Percentiles rank a stretch among this genome's conserved stretches.
Evolutionary conservation across 345 rosid species (phyloP).

Genomic region (Rhizophora mangle): DNA sequence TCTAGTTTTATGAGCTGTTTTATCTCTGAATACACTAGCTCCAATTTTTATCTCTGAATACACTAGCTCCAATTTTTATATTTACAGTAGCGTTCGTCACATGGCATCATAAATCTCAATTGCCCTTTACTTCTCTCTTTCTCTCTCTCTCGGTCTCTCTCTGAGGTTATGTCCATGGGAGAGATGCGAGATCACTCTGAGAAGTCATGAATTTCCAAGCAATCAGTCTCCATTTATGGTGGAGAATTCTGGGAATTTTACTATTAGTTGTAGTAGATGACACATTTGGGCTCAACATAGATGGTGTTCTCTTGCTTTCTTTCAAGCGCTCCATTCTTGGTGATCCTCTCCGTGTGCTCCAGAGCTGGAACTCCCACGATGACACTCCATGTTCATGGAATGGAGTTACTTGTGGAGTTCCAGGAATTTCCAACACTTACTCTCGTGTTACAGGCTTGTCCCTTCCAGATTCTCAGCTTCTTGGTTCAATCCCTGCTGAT

Average conservation of each 20-base stretch:
- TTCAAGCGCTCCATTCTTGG: conserved; percentile 56
- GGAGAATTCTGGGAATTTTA: conserved; percentile 24
- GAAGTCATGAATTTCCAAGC: conserved; percentile 43
- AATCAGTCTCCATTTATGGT: conserved; percentile 28
- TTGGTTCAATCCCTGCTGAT: conserved; percentile 72
- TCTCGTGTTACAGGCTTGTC: conserved; percentile 55
- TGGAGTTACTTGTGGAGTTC: conserved; percentile 59
- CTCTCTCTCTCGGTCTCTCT: conserved; percentile 9
- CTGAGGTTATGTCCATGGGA: conserved; percentile 1
- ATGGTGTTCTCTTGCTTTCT: conserved; percentile 77
- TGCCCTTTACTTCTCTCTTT: not conserved
- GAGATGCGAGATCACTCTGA: conserved; percentile 40
- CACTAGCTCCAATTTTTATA: conserved; percentile 12
- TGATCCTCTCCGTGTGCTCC: conserved; percentile 62
- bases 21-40: conserved; percentile 8
- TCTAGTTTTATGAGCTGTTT: conserved; percentile 50
- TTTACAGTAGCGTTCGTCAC: conserved; percentile 33
- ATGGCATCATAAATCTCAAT: conserved; percentile 51
- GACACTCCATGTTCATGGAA: conserved; percentile 78
- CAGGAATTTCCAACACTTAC: conserved; percentile 19
- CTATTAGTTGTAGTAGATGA: conserved; percentile 15
- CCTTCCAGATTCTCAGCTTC: conserved; percentile 62
- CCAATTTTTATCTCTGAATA: conserved; percentile 9
- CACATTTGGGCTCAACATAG: conserved; percentile 50
- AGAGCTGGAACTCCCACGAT: conserved; percentile 57